These are phyloP conservation scores for Penicillium verhagenii DNA, from an alignment of 495 filamentous ascomycete species.

Conservation along the genomic window DNA sequence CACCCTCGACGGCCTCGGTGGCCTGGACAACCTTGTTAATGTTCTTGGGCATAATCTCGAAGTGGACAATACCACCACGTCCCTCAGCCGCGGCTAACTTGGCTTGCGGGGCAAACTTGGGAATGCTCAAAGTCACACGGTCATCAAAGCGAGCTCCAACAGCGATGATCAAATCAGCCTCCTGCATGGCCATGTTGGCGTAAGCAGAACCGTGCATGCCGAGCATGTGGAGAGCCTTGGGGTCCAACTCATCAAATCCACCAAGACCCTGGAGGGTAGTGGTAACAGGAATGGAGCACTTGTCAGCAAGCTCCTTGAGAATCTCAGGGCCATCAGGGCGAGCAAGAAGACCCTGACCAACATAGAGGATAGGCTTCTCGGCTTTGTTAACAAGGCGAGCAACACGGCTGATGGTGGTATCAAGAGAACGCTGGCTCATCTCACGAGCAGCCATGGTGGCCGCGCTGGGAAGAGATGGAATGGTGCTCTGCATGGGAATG, in stretches of 20 bases:
- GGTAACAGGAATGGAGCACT: slow-evolving; percentile 58
- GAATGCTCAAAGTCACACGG: slow-evolving; percentile 54
- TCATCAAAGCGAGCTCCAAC: slow-evolving; percentile 66
- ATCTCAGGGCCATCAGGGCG: slow-evolving; percentile 52
- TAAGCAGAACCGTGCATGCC: slow-evolving; percentile 67
- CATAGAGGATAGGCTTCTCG: slow-evolving; percentile 61
- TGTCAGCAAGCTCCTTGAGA: slow-evolving; percentile 57
- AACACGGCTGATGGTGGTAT: slow-evolving; percentile 49
- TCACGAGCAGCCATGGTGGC: slow-evolving; percentile 56
- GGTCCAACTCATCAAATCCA: slow-evolving; percentile 58
- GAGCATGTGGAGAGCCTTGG: slow-evolving; percentile 61
- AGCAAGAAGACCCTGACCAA: slow-evolving; percentile 57
- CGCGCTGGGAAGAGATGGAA: slow-evolving; percentile 57
- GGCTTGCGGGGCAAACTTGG: slow-evolving; percentile 57
- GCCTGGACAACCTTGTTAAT: slow-evolving; percentile 66
- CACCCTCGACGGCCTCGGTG: slow-evolving; percentile 61
- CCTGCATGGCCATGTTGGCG: slow-evolving; percentile 65
- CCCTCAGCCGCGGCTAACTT: slow-evolving; percentile 55
- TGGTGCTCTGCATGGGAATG: slow-evolving; percentile 55
- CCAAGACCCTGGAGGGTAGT: slow-evolving; percentile 67
- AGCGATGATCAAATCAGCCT: slow-evolving; percentile 62
- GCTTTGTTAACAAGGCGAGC: slow-evolving; percentile 56
- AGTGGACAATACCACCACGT: slow-evolving; percentile 62
- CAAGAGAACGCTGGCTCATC: slow-evolving; percentile 43
- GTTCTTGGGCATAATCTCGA: slow-evolving; percentile 65